phyloP scores from a whole-genome alignment of 2,329 filamentous ascomycete genomes.

The Intubia oerlemansii region DNA sequence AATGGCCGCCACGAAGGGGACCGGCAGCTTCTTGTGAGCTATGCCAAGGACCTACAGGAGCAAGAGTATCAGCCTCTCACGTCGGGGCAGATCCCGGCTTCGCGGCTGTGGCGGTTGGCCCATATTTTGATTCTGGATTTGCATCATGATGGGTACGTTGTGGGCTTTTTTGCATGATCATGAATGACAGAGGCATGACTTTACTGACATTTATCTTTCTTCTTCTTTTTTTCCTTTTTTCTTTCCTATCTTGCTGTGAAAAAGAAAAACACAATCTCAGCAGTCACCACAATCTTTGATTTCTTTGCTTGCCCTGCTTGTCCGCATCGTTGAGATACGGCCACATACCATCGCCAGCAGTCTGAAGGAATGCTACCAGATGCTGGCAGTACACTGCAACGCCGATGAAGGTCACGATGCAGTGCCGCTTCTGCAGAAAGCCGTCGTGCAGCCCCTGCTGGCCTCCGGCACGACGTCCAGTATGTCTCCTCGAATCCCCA shows the following conservation, averaged over 20 bases:
- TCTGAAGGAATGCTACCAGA: too few relatives aligned
- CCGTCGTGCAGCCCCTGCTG: constrained; percentile 7
- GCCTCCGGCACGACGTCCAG: background rate
- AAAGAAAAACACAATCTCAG: too few relatives aligned
- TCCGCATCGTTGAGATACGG: too few relatives aligned
- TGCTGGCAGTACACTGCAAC: background rate
- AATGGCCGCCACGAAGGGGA: constrained; percentile 22
- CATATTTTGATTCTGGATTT: constrained; percentile 14
- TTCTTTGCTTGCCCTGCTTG: too few relatives aligned
- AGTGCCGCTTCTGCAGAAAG: constrained; percentile 5
- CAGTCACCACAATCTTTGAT: too few relatives aligned
- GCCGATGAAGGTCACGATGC: background rate
- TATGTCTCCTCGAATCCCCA: too few relatives aligned
- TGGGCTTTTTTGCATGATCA: too few relatives aligned
- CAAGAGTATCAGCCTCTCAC: constrained; percentile 16
- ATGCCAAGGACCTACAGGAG: constrained; percentile 21
- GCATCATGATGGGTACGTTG: too few relatives aligned
- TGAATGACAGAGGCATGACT: too few relatives aligned
- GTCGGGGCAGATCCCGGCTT: constrained; percentile 11
- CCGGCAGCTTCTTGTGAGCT: constrained; percentile 21
- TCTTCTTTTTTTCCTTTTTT: too few relatives aligned
- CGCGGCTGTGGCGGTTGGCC: constrained; percentile 16
- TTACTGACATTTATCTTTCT: background rate
- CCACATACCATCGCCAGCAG: too few relatives aligned
- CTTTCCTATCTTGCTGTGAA: too few relatives aligned